Base-by-base conservation (phyloP, 2,329 filamentous ascomycete genomes). In the Ophiostoma sp. region DNA sequence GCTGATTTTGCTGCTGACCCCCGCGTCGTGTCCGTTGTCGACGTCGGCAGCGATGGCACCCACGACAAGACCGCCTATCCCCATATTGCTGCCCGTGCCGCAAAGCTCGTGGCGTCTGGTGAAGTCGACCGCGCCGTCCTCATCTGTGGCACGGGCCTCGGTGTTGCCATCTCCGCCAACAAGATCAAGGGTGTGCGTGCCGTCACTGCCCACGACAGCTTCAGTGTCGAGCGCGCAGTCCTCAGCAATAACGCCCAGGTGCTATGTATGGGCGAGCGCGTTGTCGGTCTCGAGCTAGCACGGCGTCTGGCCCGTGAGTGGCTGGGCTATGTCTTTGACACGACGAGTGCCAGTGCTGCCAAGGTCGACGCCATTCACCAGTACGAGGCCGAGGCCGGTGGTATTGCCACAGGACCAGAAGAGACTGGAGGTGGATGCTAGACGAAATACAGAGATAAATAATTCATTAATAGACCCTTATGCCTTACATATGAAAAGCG, bases 131-230 rank as follows among this genome's bases (percentile, higher is more conserved):
- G 92, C 67, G 92, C 91, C 0, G 82, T 96, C 49, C 80, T 93
- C 58, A 91, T 96, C 80, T 96, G 92, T 79, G 92, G 92, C 2
- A 96, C 92, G 0, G 92, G 92, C 0, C 84, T 96, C 7, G 92
- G 92, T 27, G 92, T 96, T 7, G 92, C 92, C 74, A 96, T 96
- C 76, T 81, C 86, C n/a, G 92, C 92, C 72, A 96, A 96, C 83
- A 96, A 96, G 78, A 87, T 96, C 72, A 89, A 87, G 68, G 92
- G 92, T 5, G 87, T 96, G 70, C 83, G 92, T 38, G 92, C 92
- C n/a, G 92, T 96, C 18, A 96, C 92, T 5, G 92, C 92, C 0
- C 92, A 96, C 77, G 92, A 96, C 76, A 89, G 87, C 72, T 96
- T 93, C 81, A 89, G 85, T 68, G 91, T 96, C 5, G 92, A 96